Base-by-base conservation (phyloP, 2,329 filamentous ascomycete species). In the Ophiostoma novo-ulmi region DNA sequence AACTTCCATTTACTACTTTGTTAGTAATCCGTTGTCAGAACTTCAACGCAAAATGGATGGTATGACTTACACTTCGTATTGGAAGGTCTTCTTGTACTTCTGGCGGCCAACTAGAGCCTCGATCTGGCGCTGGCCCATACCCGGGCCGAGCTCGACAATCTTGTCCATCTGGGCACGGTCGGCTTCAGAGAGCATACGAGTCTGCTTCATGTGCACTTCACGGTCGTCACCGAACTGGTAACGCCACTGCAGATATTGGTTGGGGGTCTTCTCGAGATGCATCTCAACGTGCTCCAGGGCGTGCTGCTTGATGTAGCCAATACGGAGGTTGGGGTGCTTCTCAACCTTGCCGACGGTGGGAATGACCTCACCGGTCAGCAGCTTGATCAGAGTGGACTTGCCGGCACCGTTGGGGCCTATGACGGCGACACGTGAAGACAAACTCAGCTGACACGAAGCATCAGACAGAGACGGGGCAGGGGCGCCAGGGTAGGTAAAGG, bases 221-320 rank as follows among this genome's bases (percentile, higher is more conserved):
- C 95, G 92, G 77, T 99, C 95, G 76, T 98, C 95, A 78, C 95
- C 95, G 78, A 98, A 93, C 77, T 92, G 92, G 79, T 98, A 99
- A 77, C 95, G 92, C 95, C 95, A 99, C 82, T 98, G 95, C 44
- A 99, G 87, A 78, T 99, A 99, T 82, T 99, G 95, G 80, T 97
- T 98, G 58, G 95, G 95, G 0, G 95, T 99, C 88, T 99, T 99
- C 82, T 99, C 95, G 76, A 98, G 85, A 78, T 99, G 95, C 94
- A 97, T 97, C 82, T 99, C 94, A 13, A 99, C 95, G 87, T 99
- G 95, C 85, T 99, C 95, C 14, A 99, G 86, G 64, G 95, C 95
- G 81, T 99, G 95, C 84, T 99, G 95, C 84, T 98, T 98, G 84
- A 99, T 98, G 84, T 99, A 99, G 70, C 95, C 95, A 77, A 99